These are phyloP conservation scores for Keqinozyma sinolaborantium DNA, from an alignment of 1,139 yeast genomes.

Conservation along the genomic window DNA sequence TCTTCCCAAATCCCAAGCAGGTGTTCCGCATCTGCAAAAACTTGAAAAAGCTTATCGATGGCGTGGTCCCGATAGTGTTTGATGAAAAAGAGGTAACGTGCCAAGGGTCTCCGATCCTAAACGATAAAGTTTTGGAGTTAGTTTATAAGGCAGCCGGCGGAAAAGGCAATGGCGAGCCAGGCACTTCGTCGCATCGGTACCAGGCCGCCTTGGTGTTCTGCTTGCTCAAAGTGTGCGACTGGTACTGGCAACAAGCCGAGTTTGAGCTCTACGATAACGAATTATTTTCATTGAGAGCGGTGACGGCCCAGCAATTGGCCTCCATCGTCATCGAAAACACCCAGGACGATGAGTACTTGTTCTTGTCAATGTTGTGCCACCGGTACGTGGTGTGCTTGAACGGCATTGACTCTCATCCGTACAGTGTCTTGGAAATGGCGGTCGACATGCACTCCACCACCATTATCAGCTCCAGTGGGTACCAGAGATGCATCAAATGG, in stretches of 20 bases:
- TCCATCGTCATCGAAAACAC: slow-evolving; percentile 61
- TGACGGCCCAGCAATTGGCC: slow-evolving; percentile 73
- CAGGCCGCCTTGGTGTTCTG: slow-evolving; percentile 68
- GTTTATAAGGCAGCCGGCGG: slow-evolving; percentile 83
- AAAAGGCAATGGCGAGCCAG: slow-evolving; percentile 54
- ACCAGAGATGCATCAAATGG: slow-evolving; percentile 85
- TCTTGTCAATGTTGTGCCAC: slow-evolving; percentile 75
- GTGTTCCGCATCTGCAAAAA: slow-evolving; percentile 70
- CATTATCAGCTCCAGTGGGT: slow-evolving; percentile 76
- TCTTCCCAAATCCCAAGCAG: slow-evolving; percentile 62
- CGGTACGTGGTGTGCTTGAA: slow-evolving; percentile 65
- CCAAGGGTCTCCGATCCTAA: slow-evolving; percentile 62
- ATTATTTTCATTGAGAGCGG: slow-evolving; percentile 56
- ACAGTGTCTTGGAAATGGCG: slow-evolving; percentile 76
- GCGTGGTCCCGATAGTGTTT: slow-evolving; percentile 62
- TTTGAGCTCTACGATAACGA: slow-evolving; percentile 67
- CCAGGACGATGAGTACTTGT: slow-evolving; percentile 59
- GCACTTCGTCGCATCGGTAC: slow-evolving; percentile 59
- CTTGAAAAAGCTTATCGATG: slow-evolving; percentile 68
- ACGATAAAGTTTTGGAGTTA: slow-evolving; percentile 53
- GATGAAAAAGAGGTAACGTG: slow-evolving; percentile 47
- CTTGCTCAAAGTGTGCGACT: slow-evolving; percentile 67
- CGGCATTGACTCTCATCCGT: slow-evolving; percentile 59
- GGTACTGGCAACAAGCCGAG: slow-evolving; percentile 66
- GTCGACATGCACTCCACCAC: slow-evolving; percentile 81